phyloP scores from a whole-genome alignment of 176 grass and related monocot genomes.

The Oropetium thomaeum region DNA sequence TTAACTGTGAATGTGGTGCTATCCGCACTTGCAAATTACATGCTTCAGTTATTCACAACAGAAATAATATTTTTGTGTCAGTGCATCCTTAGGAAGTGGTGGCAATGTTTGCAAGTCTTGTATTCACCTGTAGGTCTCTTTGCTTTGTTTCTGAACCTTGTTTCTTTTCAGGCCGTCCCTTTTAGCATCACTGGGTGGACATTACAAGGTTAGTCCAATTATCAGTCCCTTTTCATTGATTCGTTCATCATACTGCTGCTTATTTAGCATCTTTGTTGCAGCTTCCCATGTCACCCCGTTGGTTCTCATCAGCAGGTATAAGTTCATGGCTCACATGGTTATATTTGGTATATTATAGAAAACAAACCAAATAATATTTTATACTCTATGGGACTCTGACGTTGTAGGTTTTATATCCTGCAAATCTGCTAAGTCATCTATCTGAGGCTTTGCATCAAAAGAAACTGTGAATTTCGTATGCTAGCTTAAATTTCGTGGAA shows the following conservation, averaged over 20 bases:
- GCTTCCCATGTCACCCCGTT: constrained; percentile 19
- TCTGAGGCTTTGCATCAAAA: not conserved
- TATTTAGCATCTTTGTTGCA: constrained; percentile 27
- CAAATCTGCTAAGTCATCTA: constrained; percentile 4
- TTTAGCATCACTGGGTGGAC: constrained; percentile 27
- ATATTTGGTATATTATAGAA: not conserved
- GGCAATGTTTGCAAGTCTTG: not conserved
- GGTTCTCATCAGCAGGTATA: constrained; percentile 53
- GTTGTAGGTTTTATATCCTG: not conserved
- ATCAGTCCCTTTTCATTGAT: not conserved
- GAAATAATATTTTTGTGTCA: not conserved
- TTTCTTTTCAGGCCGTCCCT: constrained; percentile 29
- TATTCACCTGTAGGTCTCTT: not conserved
- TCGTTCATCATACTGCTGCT: not conserved
- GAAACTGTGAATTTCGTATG: not conserved
- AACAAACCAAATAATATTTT: not conserved
- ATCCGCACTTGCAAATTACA: not conserved
- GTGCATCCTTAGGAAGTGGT: not conserved
- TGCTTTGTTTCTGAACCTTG: constrained; percentile 1
- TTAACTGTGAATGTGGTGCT: constrained; percentile 8
- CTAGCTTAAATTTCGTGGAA: constrained; percentile 6
- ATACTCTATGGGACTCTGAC: not conserved
- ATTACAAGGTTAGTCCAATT: constrained; percentile 27
- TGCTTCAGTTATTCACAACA: not conserved
- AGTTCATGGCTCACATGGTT: not conserved